Percentiles rank a stretch among this genome's conserved stretches.
Evolutionary conservation across 1,284 basidiomycete species (phyloP).

Genomic region (Malassezia caprae): DNA sequence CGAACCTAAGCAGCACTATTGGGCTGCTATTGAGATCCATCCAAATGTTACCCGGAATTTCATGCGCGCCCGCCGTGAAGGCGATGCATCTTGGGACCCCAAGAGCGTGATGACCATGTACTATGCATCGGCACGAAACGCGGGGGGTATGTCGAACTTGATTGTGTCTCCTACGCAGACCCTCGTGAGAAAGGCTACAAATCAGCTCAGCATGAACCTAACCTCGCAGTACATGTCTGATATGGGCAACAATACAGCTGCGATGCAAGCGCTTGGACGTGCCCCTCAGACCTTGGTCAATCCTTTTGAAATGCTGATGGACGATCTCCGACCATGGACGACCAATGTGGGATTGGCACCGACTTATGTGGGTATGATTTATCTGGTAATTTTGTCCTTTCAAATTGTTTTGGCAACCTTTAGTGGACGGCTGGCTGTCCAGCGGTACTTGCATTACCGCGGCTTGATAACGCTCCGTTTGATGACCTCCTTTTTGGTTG

Average conservation of each 20-base stretch:
- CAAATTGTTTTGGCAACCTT: slow-evolving; percentile 35
- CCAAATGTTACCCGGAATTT: slow-evolving; percentile 25
- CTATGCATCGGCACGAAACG: slow-evolving; percentile 32
- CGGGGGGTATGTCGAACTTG: slow-evolving; percentile 21
- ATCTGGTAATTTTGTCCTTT: slow-evolving; percentile 57
- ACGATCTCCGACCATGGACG: slow-evolving; percentile 61
- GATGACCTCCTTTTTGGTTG: slow-evolving; percentile 21
- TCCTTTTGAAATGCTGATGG: slow-evolving; percentile 54
- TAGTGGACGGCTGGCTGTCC: slow-evolving; percentile 22
- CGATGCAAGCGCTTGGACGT: slow-evolving; percentile 49
- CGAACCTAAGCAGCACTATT: slow-evolving; percentile 18
- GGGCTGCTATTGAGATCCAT: slow-evolving; percentile 27
- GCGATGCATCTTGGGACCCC: slow-evolving; percentile 32
- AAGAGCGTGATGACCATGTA: slow-evolving; percentile 22
- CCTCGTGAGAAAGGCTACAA: slow-evolving; percentile 14
- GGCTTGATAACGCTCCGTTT: slow-evolving; percentile 34
- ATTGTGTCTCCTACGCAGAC: slow-evolving; percentile 23
- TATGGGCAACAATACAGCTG: slow-evolving; percentile 20
- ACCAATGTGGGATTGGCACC: slow-evolving; percentile 63
- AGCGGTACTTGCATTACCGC: slow-evolving; percentile 26
- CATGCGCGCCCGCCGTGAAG: slow-evolving; percentile 25
- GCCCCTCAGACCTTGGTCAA: slow-evolving; percentile 57
- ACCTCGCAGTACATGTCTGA: slow-evolving; percentile 23
- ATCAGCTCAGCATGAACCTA: slow-evolving; percentile 16
- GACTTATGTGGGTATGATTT: slow-evolving; percentile 66